Evolutionary conservation across 2,329 filamentous ascomycete genomes (phyloP).

Genomic region (Microascus cirrosus): DNA sequence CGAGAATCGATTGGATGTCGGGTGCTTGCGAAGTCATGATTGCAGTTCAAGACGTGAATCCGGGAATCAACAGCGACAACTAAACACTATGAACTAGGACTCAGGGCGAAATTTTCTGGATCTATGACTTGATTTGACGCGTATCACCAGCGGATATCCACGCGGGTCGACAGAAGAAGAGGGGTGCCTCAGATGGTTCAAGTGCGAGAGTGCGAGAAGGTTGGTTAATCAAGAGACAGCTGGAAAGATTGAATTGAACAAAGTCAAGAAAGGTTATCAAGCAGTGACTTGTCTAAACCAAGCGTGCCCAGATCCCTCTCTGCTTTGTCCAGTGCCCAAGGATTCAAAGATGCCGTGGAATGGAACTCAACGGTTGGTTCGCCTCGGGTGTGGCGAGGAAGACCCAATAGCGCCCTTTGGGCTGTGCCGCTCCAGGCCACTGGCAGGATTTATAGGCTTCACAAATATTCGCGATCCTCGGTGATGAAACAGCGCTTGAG

Average conservation of each 20-base stretch:
- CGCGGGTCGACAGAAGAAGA: background rate
- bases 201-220: background rate
- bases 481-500: too few relatives aligned
- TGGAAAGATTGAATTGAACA: background rate
- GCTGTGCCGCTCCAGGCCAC: background rate
- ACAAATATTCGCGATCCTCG: background rate
- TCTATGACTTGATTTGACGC: background rate
- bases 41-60: background rate
- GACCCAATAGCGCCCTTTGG: background rate
- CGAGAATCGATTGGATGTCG: slow-evolving; percentile 34
- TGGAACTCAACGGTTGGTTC: background rate
- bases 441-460: background rate
- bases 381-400: background rate
- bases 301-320: background rate
- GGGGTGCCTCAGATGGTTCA: background rate
- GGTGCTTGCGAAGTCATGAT: slow-evolving; percentile 26
- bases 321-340: background rate
- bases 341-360: background rate
- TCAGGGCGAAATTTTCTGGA: background rate
- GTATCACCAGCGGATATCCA: background rate
- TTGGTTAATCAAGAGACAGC: background rate
- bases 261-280: background rate
- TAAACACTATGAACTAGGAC: background rate
- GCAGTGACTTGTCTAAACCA: background rate
- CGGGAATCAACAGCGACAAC: background rate